Base-by-base conservation (phyloP, 306 rosid genomes). In the Myrica gale region DNA sequence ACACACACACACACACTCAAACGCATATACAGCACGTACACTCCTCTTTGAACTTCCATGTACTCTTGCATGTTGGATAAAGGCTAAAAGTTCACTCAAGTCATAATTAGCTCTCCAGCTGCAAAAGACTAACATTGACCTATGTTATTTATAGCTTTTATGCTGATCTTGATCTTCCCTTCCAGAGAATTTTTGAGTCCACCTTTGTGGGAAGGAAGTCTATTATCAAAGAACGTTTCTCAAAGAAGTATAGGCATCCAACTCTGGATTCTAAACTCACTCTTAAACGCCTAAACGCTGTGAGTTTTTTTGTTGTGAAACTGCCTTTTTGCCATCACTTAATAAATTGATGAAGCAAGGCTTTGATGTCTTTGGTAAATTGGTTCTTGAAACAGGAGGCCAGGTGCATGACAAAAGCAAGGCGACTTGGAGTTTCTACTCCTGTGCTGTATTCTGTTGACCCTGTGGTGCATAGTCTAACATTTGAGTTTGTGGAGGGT, bases 181-280 rank as follows among this genome's bases (percentile, higher is more conserved):
- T 69, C 50, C 70, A 94, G 97, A 91, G 95, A 79, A 90, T 92
- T 79, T 94, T 90, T 58, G 96, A 94, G 85, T 84, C 93, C 71
- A 55, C 76, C 75, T 90, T 94, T 69, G 91, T 82, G 71, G 98
- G 98, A 84, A 92, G 86, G 88, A 89, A 83, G 76, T 86, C 88
- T 23, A 78, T 94, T 80, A 76, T 94, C 50, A 92, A 94, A 87
- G 98, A 94, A 65, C 89, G 97, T 23, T 94, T 92, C 88, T 89
- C 96, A 41, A 94, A 94, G 90, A 90, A 89, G 82, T 92, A 91
- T 70, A 81, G 98, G 80, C 98, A 94, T 84, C 98, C 98, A 48
- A 69, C 85, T 68, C 78, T 94, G 89, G 98, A 94, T 85, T 85
- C 95, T 46, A 94, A 94, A 72, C 88, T 94, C 56, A 94, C 97